A percentile compares a stretch with the other conserved stretches of the same genome.
phyloP scores from a whole-genome alignment of 768 basidiomycete genomes.

The Xanthoconium purpureum region DNA sequence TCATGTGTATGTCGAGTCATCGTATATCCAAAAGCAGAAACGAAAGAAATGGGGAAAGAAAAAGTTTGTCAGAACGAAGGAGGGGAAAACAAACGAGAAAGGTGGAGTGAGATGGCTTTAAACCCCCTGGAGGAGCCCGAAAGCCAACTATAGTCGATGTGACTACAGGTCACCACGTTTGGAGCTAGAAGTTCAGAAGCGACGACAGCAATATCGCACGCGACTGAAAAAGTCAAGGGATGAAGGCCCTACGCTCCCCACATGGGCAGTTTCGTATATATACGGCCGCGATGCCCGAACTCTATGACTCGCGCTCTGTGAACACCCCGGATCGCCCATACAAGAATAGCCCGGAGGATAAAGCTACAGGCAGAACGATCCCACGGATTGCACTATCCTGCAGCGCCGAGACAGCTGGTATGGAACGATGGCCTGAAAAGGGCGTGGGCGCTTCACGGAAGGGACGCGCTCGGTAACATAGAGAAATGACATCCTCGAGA shows the following conservation, averaged over 20 bases:
- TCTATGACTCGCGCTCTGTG: neutral
- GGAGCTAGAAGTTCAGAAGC: conserved; percentile 10
- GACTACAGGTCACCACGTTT: neutral
- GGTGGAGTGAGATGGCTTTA: neutral
- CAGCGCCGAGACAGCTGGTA: neutral
- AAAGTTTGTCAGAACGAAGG: neutral
- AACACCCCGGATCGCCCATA: neutral
- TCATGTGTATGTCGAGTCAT: conserved; percentile 11
- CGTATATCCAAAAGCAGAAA: neutral
- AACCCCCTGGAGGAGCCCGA: neutral
- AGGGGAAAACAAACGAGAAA: neutral
- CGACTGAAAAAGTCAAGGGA: neutral
- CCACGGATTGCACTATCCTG: neutral
- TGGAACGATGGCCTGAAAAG: neutral
- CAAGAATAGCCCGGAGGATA: neutral
- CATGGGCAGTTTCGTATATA: neutral
- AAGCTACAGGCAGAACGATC: neutral
- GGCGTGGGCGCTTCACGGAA: neutral
- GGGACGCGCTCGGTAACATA: neutral
- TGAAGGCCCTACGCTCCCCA: no score
- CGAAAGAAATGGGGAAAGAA: neutral
- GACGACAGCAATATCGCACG: neutral
- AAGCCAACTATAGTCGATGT: neutral
- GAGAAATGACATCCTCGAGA: neutral
- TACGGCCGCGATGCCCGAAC: neutral